Percentiles rank a stretch among this genome's conserved stretches.
phyloP scores from a whole-genome alignment of 768 basidiomycete genomes.

The Tulasnella sp. region DNA sequence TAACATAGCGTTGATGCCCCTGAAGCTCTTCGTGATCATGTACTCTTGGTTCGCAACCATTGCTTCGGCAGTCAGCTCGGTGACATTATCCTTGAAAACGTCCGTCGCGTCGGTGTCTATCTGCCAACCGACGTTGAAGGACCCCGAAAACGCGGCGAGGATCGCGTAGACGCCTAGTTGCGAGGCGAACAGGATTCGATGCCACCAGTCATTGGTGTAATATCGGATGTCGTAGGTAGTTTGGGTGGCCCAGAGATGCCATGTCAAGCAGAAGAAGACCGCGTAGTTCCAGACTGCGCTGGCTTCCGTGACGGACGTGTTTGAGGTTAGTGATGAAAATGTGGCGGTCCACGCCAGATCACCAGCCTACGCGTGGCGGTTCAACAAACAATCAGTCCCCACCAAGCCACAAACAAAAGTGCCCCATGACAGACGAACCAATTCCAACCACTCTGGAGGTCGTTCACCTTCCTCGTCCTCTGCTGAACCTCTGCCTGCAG shows the following conservation, averaged over 20 bases:
- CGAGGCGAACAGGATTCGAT: not conserved
- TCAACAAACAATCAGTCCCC: not conserved
- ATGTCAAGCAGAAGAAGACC: not conserved
- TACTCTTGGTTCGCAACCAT: not conserved
- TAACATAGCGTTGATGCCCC: not conserved
- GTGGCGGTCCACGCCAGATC: not conserved
- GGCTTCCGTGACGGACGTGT: slow-evolving; percentile 7
- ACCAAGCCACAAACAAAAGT: not conserved
- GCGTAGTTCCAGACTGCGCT: slow-evolving; percentile 1
- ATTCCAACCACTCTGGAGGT: slow-evolving; percentile 14
- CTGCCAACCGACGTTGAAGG: not conserved
- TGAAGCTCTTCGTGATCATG: slow-evolving; percentile 7
- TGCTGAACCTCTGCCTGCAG: not conserved
- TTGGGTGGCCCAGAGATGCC: not conserved
- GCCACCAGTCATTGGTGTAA: slow-evolving; percentile 1
- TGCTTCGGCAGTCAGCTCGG: not conserved
- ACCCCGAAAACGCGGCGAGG: not conserved
- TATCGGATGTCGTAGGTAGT: not conserved
- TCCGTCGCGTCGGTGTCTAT: not conserved
- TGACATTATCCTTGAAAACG: not conserved
- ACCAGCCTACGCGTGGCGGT: not conserved
- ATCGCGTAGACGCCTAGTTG: not conserved
- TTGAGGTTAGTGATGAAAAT: slow-evolving; percentile 4
- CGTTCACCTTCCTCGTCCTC: not conserved
- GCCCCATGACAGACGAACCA: not conserved